Evolutionary conservation across 208 protist genomes (phyloP), one percentile per base, ranked within the genome.

Genomic region (Trypanosoma rangeli): DNA sequence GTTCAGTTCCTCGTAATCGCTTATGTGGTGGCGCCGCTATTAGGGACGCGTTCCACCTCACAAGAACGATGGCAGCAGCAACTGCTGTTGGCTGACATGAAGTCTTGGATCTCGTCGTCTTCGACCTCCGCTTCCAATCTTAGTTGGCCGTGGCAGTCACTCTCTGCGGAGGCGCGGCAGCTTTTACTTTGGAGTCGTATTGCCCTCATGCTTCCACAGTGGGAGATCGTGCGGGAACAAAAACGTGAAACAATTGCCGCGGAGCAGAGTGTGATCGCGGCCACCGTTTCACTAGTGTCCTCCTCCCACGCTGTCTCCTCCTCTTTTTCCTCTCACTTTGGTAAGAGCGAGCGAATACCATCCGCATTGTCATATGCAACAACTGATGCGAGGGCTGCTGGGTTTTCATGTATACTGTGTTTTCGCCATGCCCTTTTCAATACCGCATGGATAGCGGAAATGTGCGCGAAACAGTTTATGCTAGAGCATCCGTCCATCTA

Each of bases 361-460:
- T 7, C 33, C 33, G 10, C 24, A 5, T 13, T 13, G 9, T 22
- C 1, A 9, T 55, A 3, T 29, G 12, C 24, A 1, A 24, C 15
- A 57, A 22, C 0, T 48, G 39, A 63, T 50, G n/a, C 13, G 16
- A 49, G 15, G 15, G 16, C 13, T 54, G 26, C 26, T 70, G 28
- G 48, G 35, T 22, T 5, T 20, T 42, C 42, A 12, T 46, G 56
- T 52, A 0, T 64, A 24, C 31, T 76, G 56, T 64, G 39, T 22
- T 76, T 61, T 44, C 71, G 54, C 0, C 24, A 42, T 4, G 63
- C 71, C 1, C 50, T 76, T 4, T 76, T 76, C 31, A 70, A 37
- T 35, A 70, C 56, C 3, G 44, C 63, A 16, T 73, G 68, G 68
- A 60, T 64, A 24, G 35, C 8, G 24, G 60, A 67, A 24, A 18